Conservation (phyloP, 805 yeast species). For the Ogataea ramenticola region DNA sequence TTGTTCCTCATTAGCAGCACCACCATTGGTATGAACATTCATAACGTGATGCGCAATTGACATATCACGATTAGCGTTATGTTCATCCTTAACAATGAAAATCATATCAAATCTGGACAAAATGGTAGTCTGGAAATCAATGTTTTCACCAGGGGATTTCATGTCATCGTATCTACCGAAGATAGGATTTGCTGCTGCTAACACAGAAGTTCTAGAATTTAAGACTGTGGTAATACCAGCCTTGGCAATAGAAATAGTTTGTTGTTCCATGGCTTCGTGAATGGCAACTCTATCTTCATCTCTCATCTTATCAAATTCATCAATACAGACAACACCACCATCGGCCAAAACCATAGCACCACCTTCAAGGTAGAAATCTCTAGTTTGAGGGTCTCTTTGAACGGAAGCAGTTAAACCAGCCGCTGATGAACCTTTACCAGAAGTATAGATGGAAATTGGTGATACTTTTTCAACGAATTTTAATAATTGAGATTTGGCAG, state of each 20-base stretch:
- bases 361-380: slow-evolving; percentile 85
- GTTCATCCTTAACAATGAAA: slow-evolving; percentile 93
- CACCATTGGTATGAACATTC: slow-evolving; percentile 85
- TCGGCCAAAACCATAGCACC: slow-evolving; percentile 96
- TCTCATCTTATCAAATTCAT: slow-evolving; percentile 96
- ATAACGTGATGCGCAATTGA: slow-evolving; percentile 92
- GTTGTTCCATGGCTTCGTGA: slow-evolving; percentile 99
- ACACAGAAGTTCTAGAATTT: slow-evolving; percentile 91
- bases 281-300: slow-evolving; percentile 90
- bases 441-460: slow-evolving; percentile 92
- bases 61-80: slow-evolving; percentile 76
- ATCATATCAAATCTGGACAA: slow-evolving; percentile 98
- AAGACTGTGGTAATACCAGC: slow-evolving; percentile 97
- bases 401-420: slow-evolving; percentile 98
- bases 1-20: slow-evolving; percentile 33
- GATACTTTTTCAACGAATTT: slow-evolving; percentile 93
- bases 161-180: slow-evolving; percentile 95
- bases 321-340: slow-evolving; percentile 98
- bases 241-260: slow-evolving; percentile 94
- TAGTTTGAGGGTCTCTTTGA: slow-evolving; percentile 89
- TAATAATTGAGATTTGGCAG: slow-evolving; percentile 93
- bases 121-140: slow-evolving; percentile 95
- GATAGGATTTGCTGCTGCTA: slow-evolving; percentile 95
- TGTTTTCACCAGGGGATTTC: slow-evolving; percentile 95
- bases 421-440: slow-evolving; percentile 98